Percentiles rank a stretch among this genome's conserved stretches.
phyloP scores from a whole-genome alignment of 139 green algal genomes.

The Chlorella sp. region DNA sequence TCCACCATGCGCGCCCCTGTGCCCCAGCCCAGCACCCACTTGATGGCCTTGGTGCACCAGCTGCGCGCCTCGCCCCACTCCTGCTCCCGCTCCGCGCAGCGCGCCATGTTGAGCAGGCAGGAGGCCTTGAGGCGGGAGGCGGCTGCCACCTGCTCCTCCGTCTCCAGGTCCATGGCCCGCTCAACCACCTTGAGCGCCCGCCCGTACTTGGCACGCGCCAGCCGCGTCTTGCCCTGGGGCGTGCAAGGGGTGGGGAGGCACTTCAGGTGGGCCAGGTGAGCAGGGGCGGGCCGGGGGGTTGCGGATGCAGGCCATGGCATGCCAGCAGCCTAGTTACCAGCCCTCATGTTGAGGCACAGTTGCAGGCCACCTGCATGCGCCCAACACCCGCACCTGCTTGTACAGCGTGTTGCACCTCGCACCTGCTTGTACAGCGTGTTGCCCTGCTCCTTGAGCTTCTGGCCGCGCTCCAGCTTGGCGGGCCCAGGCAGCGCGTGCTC shows the following conservation, averaged over 20 bases:
- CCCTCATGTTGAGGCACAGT: neutral
- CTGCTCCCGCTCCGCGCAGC: slow-evolving; percentile 27
- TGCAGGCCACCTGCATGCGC: neutral
- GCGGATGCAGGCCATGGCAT: too few relatives aligned
- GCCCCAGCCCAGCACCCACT: slow-evolving; percentile 21
- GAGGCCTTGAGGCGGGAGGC: slow-evolving; percentile 12
- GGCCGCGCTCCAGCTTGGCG: slow-evolving; percentile 55
- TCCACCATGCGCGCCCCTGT: too few relatives aligned
- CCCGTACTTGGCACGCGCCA: slow-evolving; percentile 42
- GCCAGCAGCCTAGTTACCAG: too few relatives aligned
- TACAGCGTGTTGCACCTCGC: neutral
- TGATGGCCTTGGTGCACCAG: slow-evolving; percentile 46
- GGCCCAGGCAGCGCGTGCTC: slow-evolving; percentile 49
- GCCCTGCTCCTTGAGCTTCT: slow-evolving; percentile 64
- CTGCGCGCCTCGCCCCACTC: slow-evolving; percentile 43
- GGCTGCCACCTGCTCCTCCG: slow-evolving; percentile 19
- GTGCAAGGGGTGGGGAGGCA: neutral
- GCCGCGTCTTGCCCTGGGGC: slow-evolving; percentile 15
- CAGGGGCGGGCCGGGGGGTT: too few relatives aligned
- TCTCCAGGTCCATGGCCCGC: slow-evolving; percentile 22
- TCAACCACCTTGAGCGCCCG: slow-evolving; percentile 41
- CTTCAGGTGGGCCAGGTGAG: neutral
- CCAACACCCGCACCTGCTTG: too few relatives aligned
- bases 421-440: slow-evolving; percentile 68
- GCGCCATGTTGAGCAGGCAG: slow-evolving; percentile 41